A percentile compares a stretch with the other conserved stretches of the same genome.
Conservation (phyloP, 179 eudicot species). For the Camellia oleifera region DNA sequence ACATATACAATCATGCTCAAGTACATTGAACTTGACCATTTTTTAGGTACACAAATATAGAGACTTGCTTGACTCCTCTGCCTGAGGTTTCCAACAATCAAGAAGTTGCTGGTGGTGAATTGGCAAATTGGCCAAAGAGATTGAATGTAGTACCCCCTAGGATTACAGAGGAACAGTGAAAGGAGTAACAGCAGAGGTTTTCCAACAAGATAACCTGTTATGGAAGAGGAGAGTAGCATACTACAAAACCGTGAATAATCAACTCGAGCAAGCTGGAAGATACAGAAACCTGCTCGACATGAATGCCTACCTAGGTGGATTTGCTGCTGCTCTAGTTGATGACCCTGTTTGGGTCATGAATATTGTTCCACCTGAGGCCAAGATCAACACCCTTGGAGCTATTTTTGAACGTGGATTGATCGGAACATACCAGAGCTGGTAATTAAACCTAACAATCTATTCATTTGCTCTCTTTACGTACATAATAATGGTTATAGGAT, state of each 20-base stretch:
- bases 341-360: slow-evolving; percentile 98
- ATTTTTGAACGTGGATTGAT: slow-evolving; percentile 83
- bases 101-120: slow-evolving; percentile 60
- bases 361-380: slow-evolving; percentile 68
- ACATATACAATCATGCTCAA: not conserved
- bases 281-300: slow-evolving; percentile 85
- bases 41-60: slow-evolving; percentile 73
- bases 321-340: slow-evolving; percentile 68
- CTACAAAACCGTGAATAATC: slow-evolving; percentile 65
- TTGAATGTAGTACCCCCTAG: slow-evolving; percentile 63
- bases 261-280: slow-evolving; percentile 56
- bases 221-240: slow-evolving; percentile 64
- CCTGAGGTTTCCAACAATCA: slow-evolving; percentile 49
- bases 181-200: slow-evolving; percentile 48
- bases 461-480: not conserved
- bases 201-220: slow-evolving; percentile 37
- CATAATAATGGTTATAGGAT: not conserved
- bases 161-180: slow-evolving; percentile 42
- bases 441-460: not conserved
- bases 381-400: slow-evolving; percentile 75
- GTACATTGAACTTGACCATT: not conserved
- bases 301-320: slow-evolving; percentile 86
- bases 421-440: slow-evolving; percentile 94
- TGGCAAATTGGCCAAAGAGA: slow-evolving; percentile 82
- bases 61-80: slow-evolving; percentile 66